phyloP scores from a whole-genome alignment of 257 asterid genomes.

The Solanum commersonii region DNA sequence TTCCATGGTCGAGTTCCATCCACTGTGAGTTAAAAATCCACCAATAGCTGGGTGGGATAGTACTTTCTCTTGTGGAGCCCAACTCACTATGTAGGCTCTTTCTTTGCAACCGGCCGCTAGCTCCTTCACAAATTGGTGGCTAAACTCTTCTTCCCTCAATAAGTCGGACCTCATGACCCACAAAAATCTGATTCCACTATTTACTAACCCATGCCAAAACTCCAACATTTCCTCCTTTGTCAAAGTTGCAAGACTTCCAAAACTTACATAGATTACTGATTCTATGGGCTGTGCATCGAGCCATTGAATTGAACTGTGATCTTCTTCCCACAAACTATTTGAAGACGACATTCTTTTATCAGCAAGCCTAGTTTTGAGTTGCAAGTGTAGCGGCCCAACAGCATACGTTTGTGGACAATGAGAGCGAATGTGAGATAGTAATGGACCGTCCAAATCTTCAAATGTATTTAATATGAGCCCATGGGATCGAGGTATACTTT shows the following conservation, averaged over 20 bases:
- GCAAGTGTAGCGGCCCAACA: conserved; percentile 24
- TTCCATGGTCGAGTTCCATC: conserved; percentile 3
- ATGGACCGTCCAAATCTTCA: conserved; percentile 21
- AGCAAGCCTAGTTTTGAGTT: not conserved
- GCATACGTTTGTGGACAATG: conserved; percentile 11
- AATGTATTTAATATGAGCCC: conserved; percentile 24
- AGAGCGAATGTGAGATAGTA: conserved; percentile 6
- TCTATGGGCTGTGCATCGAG: conserved; percentile 17
- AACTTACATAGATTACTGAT: conserved; percentile 23
- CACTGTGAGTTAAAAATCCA: conserved; percentile 15
- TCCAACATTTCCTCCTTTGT: conserved; percentile 10
- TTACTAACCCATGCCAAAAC: conserved; percentile 19
- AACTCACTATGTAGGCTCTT: conserved; percentile 8
- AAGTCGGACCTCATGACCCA: conserved; percentile 21
- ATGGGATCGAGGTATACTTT: conserved; percentile 8
- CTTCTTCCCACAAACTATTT: conserved; percentile 7
- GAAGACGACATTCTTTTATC: not conserved
- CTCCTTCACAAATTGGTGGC: not conserved
- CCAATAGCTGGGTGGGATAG: conserved; percentile 14
- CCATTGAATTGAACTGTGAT: conserved; percentile 15
- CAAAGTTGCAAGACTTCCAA: conserved; percentile 19
- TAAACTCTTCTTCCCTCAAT: not conserved
- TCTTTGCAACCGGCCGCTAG: not conserved
- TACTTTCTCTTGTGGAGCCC: conserved; percentile 23
- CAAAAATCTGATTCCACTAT: conserved; percentile 14